Evolutionary conservation across 2,329 filamentous ascomycete species (phyloP), one percentile per base, ranked within the genome.

Genomic region (Immersiporthe knoxdaviesiana): DNA sequence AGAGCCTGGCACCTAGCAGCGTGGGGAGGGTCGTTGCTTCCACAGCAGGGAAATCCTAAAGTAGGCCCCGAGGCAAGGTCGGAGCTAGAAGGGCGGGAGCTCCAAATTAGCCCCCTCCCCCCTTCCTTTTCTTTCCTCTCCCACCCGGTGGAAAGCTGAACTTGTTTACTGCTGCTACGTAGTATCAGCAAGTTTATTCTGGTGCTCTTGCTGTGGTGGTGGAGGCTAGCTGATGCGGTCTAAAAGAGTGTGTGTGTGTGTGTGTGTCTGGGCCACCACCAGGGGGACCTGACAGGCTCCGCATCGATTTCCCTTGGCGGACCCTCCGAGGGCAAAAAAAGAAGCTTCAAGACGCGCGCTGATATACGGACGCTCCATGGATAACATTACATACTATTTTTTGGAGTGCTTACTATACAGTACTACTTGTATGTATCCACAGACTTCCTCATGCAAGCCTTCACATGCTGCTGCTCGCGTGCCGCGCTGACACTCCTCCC

Each of bases 271-370:
- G 44, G 35, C 35, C 8, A 10, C 54, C 14, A 56, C 14, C 52
- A 39, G 35, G 18, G n/a, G 44, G 58, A 21, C 50, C 58, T 58
- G 39, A 64, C 56, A 67, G 21, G 37, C 59, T 59, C 62, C 64
- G 68, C 68, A 69, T 69, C 59, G 63, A 44, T 69, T 44, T 59
- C 67, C 58, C 27, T 16, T 30, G 24, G 27, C 14, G 4, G 52
- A 56, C 24, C n/a, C 8, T 7, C 44, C 44, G 44, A n/a, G 44
- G 16, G 16, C 35, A 3, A 44, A 44, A 44, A 44, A n/a, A 47
- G 18, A 47, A 47, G 21, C 44, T 21, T 44, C 41, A 44, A 47
- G 16, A 47, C 7, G 44, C 44, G 44, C 8, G 44, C 7, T 47
- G 44, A 47, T 47, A n/a, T 7, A 47, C 44, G 44, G 44, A 21